Percentiles rank a stretch among this genome's conserved stretches.
These are phyloP conservation scores for Sugiyamaella novakii DNA, from an alignment of 1,139 yeast species.

Conservation along the genomic window DNA sequence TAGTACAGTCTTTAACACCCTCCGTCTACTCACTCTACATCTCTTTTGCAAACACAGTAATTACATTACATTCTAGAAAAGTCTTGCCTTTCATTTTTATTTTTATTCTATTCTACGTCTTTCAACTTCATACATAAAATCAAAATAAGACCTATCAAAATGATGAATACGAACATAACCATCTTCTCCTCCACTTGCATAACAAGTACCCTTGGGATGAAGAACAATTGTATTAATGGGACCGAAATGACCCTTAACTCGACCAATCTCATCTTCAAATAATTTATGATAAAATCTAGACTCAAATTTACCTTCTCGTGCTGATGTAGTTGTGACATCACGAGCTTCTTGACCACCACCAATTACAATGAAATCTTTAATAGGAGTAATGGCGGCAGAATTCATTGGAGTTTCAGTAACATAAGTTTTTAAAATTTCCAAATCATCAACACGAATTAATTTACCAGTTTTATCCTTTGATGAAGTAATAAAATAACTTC, in stretches of 20 bases:
- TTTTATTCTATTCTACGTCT: conserved; percentile 40
- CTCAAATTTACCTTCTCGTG: conserved; percentile 95
- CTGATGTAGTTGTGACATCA: conserved; percentile 94
- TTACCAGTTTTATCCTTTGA: conserved; percentile 92
- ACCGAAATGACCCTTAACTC: conserved; percentile 98
- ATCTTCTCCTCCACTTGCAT: conserved; percentile 97
- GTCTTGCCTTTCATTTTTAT: conserved; percentile 2
- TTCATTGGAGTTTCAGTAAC: conserved; percentile 93
- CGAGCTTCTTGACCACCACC: conserved; percentile 99
- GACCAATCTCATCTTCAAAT: conserved; percentile 93
- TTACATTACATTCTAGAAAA: conserved; percentile 13
- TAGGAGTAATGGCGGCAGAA: conserved; percentile 91
- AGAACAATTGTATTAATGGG: conserved; percentile 93
- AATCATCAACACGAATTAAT: conserved; percentile 74
- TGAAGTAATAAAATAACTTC: conserved; percentile 85
- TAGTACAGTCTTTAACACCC: too few species aligned
- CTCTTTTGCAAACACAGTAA: neutral
- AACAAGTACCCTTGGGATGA: conserved; percentile 92
- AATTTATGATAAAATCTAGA: conserved; percentile 95
- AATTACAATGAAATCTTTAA: conserved; percentile 85
- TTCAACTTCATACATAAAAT: conserved; percentile 90
- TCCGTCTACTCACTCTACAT: too few species aligned
- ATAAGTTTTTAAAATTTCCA: conserved; percentile 72
- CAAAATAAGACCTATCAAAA: conserved; percentile 89
- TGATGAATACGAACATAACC: conserved; percentile 94